Percentiles rank a stretch among this genome's conserved stretches.
These are phyloP conservation scores for Arthrobotrys musiformis DNA, from an alignment of 2,329 filamentous ascomycete genomes.

Conservation along the genomic window DNA sequence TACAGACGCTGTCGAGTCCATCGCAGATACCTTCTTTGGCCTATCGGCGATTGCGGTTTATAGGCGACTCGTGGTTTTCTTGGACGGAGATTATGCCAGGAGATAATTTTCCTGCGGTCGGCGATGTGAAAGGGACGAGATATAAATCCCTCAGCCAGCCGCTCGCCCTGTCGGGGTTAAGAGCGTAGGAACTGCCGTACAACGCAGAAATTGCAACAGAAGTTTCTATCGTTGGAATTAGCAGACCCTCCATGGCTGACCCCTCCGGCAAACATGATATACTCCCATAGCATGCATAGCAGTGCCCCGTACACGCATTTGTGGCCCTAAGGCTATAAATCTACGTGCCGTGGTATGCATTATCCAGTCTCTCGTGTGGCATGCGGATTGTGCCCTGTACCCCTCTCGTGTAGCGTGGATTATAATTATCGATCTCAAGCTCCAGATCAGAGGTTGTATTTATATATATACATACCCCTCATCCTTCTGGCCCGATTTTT, in stretches of 20 bases:
- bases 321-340: too few relatives aligned
- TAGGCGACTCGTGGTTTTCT: conserved; percentile 8
- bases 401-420: too few relatives aligned
- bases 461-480: too few relatives aligned
- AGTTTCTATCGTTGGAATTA: neutral
- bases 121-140: conserved; percentile 10
- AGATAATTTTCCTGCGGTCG: conserved; percentile 24
- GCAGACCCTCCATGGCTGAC: too few relatives aligned
- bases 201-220: conserved; percentile 30
- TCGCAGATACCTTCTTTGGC: conserved; percentile 7
- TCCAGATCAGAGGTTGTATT: too few relatives aligned
- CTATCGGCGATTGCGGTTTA: conserved; percentile 12
- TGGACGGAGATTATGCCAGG: conserved; percentile 44
- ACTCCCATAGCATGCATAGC: neutral
- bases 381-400: too few relatives aligned
- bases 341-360: too few relatives aligned
- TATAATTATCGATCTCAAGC: too few relatives aligned
- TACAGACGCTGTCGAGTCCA: conserved; percentile 19
- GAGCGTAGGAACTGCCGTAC: neutral
- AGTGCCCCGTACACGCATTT: too few relatives aligned
- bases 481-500: too few relatives aligned
- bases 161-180: conserved; percentile 42
- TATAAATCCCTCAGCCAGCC: neutral
- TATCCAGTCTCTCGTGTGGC: too few relatives aligned
- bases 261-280: too few relatives aligned